Evolutionary conservation across 1,284 basidiomycete species (phyloP), one percentile per base, ranked within the genome.

Genomic region (Mycosarcoma mackinlayi): DNA sequence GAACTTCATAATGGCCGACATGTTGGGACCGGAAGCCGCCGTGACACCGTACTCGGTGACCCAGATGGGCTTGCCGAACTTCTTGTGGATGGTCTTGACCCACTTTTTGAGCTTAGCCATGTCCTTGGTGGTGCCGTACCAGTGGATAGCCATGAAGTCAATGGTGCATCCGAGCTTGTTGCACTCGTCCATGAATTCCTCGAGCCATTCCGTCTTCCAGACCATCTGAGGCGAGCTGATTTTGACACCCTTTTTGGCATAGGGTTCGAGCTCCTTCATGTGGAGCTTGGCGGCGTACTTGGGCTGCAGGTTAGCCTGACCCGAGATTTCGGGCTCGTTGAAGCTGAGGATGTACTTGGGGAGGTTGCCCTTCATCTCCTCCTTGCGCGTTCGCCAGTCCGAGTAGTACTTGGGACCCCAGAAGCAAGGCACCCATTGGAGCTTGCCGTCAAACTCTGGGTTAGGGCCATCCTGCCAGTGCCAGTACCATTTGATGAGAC

Each of bases 41-140:
- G 78, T 81, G 49, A 81, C 44, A 51, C 80, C 80, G 67, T 73
- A 80, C 72, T 82, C 80, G 45, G 79, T 80, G 45, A 82, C 50
- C 80, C 80, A 82, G 58, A 82, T 67, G 53, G 73, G 75, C 53
- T 67, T 54, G 45, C 68, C 59, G 64, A 72, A 78, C 16, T 48
- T 54, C 14, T 61, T 65, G 73, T 76, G 67, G 24, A 79, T 65
- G 37, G 62, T 62, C 49, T 66, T 46, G 57, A 81, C 41, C 74
- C 73, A 81, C 37, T 54, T 56, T 44, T 77, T 77, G 42, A 81
- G 62, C 6, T 55, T 41, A 31, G 41, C 60, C 33, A 78, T 53
- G 63, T 81, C 77, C n/a, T 55, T 38, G 37, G 45, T 63, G 34
- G 74, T 65, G 34, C 79, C 79, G 71, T 82, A 82, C 76, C 78